These are phyloP conservation scores for Cicer cuneatum DNA, from an alignment of 306 rosid genomes.

Conservation along the genomic window DNA sequence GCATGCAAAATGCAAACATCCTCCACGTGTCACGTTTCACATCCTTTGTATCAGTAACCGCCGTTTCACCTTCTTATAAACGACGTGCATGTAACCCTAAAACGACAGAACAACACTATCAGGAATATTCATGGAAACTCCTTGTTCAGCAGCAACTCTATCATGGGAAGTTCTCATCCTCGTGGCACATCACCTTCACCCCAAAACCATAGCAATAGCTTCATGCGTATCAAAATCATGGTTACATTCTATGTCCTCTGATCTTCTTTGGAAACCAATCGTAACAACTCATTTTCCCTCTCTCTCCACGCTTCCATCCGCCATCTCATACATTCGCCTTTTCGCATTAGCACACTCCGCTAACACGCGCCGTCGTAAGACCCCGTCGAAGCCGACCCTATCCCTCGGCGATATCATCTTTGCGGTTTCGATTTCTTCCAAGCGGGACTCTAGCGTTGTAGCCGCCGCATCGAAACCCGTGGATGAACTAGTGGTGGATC, in stretches of 20 bases:
- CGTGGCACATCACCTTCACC: slow-evolving; percentile 61
- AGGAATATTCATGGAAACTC: neutral
- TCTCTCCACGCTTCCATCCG: slow-evolving; percentile 42
- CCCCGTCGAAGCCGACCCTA: slow-evolving; percentile 47
- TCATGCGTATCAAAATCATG: slow-evolving; percentile 68
- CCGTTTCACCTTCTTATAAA: neutral
- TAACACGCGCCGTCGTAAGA: slow-evolving; percentile 42
- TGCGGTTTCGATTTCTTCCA: slow-evolving; percentile 41
- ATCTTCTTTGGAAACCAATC: slow-evolving; percentile 67
- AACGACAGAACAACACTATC: neutral
- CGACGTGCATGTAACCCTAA: neutral
- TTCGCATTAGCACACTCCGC: slow-evolving; percentile 51
- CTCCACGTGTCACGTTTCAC: slow-evolving; percentile 49
- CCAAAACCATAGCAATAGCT: slow-evolving; percentile 64
- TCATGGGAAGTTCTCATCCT: slow-evolving; percentile 64
- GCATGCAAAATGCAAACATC: slow-evolving; percentile 43
- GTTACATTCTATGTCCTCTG: slow-evolving; percentile 61
- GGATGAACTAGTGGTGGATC: slow-evolving; percentile 28
- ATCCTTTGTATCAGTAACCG: neutral
- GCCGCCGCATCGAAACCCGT: neutral
- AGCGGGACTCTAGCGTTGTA: neutral
- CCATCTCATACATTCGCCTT: slow-evolving; percentile 50
- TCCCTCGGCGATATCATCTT: slow-evolving; percentile 56
- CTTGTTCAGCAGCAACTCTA: slow-evolving; percentile 18
- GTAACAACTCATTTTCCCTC: slow-evolving; percentile 57